Evolutionary conservation across 495 filamentous ascomycete genomes (phyloP).

Genomic region (Penicillium odoratum): DNA sequence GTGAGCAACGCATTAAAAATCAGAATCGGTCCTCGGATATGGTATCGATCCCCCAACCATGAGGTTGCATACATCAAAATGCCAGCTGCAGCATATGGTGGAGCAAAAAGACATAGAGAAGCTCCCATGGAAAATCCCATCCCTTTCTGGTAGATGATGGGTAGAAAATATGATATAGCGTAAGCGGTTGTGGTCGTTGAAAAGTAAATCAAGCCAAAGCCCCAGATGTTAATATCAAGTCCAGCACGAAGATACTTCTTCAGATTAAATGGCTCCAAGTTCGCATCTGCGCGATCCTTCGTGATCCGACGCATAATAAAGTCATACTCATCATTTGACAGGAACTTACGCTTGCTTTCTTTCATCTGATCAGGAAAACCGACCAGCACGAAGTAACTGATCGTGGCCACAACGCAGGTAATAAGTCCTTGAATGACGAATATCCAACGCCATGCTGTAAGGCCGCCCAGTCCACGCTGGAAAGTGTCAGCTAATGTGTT

Average conservation of each 20-base stretch:
- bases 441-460: slow-evolving; percentile 24
- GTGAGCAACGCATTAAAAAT: slow-evolving; percentile 45
- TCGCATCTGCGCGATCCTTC: slow-evolving; percentile 36
- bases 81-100: slow-evolving; percentile 40
- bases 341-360: slow-evolving; percentile 36
- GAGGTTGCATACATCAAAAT: slow-evolving; percentile 38
- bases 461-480: slow-evolving; percentile 25
- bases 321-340: slow-evolving; percentile 33
- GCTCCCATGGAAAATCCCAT: slow-evolving; percentile 48
- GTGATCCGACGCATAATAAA: slow-evolving; percentile 40
- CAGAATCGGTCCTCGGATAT: slow-evolving; percentile 50
- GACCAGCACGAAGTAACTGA: slow-evolving; percentile 44
- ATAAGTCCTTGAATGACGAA: slow-evolving; percentile 33
- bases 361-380: slow-evolving; percentile 47
- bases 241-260: slow-evolving; percentile 28
- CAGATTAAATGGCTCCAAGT: slow-evolving; percentile 30
- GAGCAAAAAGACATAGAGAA: slow-evolving; percentile 45
- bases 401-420: slow-evolving; percentile 26
- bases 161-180: slow-evolving; percentile 53
- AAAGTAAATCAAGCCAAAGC: slow-evolving; percentile 45
- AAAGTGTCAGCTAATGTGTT: neutral
- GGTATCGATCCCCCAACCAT: slow-evolving; percentile 49
- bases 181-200: slow-evolving; percentile 46
- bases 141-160: slow-evolving; percentile 45
- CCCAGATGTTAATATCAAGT: slow-evolving; percentile 42